A percentile compares a stretch with the other conserved stretches of the same genome.
Conservation (phyloP, 345 rosid species). For the Gossypium rotundifolium region DNA sequence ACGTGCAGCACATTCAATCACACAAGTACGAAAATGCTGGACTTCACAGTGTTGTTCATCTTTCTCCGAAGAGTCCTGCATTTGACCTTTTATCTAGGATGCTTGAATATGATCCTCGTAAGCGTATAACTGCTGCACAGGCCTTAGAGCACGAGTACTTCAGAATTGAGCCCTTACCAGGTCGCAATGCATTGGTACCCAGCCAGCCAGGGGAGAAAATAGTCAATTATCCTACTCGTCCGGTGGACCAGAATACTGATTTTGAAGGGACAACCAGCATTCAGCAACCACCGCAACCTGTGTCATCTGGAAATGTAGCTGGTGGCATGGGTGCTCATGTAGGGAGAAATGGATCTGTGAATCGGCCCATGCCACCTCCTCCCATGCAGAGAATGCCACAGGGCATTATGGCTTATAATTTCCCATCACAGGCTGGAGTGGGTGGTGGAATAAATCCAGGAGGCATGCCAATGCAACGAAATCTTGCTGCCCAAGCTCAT, state of each 20-base stretch:
- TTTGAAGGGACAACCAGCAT: constrained; percentile 91
- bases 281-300: constrained; percentile 66
- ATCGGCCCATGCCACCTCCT: constrained; percentile 55
- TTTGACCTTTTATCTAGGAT: constrained; percentile 63
- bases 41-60: constrained; percentile 69
- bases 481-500: constrained; percentile 58
- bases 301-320: constrained; percentile 53
- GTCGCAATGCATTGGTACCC: constrained; percentile 84
- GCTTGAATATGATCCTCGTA: constrained; percentile 91
- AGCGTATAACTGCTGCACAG: constrained; percentile 94
- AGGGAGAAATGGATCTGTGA: constrained; percentile 49
- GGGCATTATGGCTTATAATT: constrained; percentile 64
- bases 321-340: constrained; percentile 58
- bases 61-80: constrained; percentile 51
- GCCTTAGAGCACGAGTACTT: constrained; percentile 94
- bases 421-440: constrained; percentile 51
- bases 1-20: constrained; percentile 72
- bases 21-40: constrained; percentile 68
- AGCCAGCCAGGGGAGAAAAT: constrained; percentile 74
- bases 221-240: constrained; percentile 80
- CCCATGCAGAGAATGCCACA: constrained; percentile 79
- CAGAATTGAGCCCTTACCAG: constrained; percentile 73
- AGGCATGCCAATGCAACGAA: constrained; percentile 66
- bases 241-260: constrained; percentile 81
- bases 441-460: constrained; percentile 76